phyloP scores from a whole-genome alignment of 1,284 basidiomycete species.

The Jaminaea rosea region DNA sequence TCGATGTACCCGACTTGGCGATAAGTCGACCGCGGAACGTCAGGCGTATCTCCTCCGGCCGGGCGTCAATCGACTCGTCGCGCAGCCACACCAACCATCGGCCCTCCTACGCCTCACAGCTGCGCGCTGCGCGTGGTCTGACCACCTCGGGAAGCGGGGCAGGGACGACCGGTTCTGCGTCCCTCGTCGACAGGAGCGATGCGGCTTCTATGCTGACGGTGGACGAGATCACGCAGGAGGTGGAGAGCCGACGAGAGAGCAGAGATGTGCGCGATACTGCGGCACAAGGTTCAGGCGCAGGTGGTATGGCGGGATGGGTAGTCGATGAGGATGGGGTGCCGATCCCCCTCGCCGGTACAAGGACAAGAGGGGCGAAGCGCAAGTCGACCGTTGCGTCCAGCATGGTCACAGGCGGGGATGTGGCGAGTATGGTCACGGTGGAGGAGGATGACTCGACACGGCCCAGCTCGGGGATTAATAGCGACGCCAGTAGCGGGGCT shows the following conservation, averaged over 20 bases:
- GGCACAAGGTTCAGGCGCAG: background rate
- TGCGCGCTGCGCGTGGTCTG: conserved; percentile 14
- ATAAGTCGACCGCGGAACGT: background rate
- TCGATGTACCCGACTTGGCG: background rate
- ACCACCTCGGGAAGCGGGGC: background rate
- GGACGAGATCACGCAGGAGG: conserved; percentile 93
- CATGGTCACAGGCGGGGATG: background rate
- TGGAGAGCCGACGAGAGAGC: conserved; percentile 68
- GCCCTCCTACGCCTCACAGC: conserved; percentile 18
- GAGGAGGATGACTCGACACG: background rate
- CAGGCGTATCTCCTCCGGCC: background rate
- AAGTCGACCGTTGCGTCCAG: background rate
- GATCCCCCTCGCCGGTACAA: conserved; percentile 10
- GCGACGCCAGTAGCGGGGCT: background rate
- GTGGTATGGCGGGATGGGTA: conserved; percentile 15
- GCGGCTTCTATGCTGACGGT: conserved; percentile 86
- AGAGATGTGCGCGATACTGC: conserved; percentile 21
- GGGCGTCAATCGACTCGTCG: conserved; percentile 2
- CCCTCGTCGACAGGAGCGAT: conserved; percentile 61
- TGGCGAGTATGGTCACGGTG: background rate
- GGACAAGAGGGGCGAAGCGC: background rate
- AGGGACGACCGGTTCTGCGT: conserved; percentile 3
- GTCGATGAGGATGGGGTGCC: conserved; percentile 46
- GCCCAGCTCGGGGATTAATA: background rate
- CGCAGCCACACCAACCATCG: conserved; percentile 1